Base-by-base conservation (phyloP, 1,139 yeast species). In the Candida dubliniensis region DNA sequence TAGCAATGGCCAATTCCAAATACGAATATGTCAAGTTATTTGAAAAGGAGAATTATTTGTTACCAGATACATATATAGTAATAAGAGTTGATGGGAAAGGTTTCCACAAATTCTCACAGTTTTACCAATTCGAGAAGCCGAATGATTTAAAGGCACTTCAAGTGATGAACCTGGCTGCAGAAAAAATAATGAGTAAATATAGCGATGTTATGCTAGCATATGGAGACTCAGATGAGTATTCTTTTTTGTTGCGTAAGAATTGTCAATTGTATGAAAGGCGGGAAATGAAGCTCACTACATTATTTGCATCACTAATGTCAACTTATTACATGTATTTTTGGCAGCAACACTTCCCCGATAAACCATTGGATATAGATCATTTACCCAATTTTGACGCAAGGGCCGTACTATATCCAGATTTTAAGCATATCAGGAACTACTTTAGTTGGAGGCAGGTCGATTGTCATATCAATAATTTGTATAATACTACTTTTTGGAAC, bases 371-470 rank as follows among this genome's bases (percentile, higher is more conserved):
- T 11, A 49, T 50, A 8, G 55, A 59, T 15, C 52, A 74, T 9
- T 63, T 93, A 40, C 99, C 99, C 0, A 82, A 86, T 31, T 93
- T 93, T 63, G 99, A 93, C 64, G 90, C 95, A 0, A 69, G 99
- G 38, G 95, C 95, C 1, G 95, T 93, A 10, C 68, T 82, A 2
- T 93, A 93, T 56, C 99, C 99, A 0, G 79, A 77, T 45, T 54
- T 69, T 25, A 57, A 68, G 8, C 69, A 74, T 2, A 73, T 91
- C 2, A 71, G 87, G 43, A 98, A 93, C 61, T 95, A 95, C 59
- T 78, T 95, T 51, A 70, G 87, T 44, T 95, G 99, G 99, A 74
- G 99, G 54, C 98, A 89, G 60, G 99, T 86, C 1, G 99, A 93
- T 60, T 93, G 99, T 46, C 99, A 93, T 64, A 93, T 93, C 45